Percentiles rank a stretch among this genome's conserved stretches.
phyloP scores from a whole-genome alignment of 257 asterid species.

The Primulina tabacum region DNA sequence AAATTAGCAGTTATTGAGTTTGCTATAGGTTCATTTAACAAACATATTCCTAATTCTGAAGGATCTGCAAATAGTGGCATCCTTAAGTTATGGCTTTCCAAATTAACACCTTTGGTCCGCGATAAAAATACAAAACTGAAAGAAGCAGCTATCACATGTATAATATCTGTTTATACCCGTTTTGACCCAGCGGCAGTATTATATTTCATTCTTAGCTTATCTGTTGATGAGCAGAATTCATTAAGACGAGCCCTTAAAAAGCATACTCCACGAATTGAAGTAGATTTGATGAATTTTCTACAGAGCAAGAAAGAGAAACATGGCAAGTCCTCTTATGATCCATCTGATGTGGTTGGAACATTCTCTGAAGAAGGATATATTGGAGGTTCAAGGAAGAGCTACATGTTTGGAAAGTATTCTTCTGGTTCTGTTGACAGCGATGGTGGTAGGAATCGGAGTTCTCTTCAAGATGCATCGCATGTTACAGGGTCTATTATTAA shows the following conservation, averaged over 20 bases:
- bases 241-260: slow-evolving; percentile 95
- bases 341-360: slow-evolving; percentile 79
- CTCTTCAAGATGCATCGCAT: slow-evolving; percentile 22
- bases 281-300: slow-evolving; percentile 88
- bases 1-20: slow-evolving; percentile 96
- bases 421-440: slow-evolving; percentile 89
- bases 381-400: slow-evolving; percentile 65
- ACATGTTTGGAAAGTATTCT: slow-evolving; percentile 82
- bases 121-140: slow-evolving; percentile 92
- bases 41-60: slow-evolving; percentile 71
- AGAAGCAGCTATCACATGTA: slow-evolving; percentile 90
- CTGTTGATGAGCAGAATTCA: slow-evolving; percentile 94
- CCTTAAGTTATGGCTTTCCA: slow-evolving; percentile 94
- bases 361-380: slow-evolving; percentile 87
- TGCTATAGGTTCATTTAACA: slow-evolving; percentile 86
- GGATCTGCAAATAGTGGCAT: slow-evolving; percentile 85
- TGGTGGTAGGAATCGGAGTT: slow-evolving; percentile 54
- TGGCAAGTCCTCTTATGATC: slow-evolving; percentile 80
- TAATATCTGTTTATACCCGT: slow-evolving; percentile 84
- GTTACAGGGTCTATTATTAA: slow-evolving; percentile 31
- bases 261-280: slow-evolving; percentile 98
- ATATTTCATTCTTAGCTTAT: slow-evolving; percentile 83
- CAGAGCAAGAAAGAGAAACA: slow-evolving; percentile 97
- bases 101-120: slow-evolving; percentile 75
- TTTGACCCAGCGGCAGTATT: slow-evolving; percentile 76